Percentiles rank a stretch among this genome's conserved stretches.
Conservation (phyloP, 2,329 filamentous ascomycete species). For the Trichophyton benhamiae region DNA sequence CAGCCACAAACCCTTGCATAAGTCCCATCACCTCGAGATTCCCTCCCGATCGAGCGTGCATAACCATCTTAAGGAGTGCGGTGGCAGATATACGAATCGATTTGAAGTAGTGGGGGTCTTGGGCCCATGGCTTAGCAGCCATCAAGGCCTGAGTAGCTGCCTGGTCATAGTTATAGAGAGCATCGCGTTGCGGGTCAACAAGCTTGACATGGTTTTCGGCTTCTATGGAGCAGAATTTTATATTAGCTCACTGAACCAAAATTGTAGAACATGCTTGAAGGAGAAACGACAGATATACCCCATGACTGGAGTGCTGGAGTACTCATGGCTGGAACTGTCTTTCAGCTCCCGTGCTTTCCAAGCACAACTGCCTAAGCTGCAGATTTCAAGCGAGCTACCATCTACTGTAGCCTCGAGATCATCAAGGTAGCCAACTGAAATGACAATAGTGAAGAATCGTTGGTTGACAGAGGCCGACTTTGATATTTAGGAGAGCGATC, state of each 20-base stretch:
- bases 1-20: slow-evolving; percentile 89
- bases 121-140: slow-evolving; percentile 58
- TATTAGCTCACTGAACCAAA: slow-evolving; percentile 5
- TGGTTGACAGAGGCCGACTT: too few relatives aligned
- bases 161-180: slow-evolving; percentile 73
- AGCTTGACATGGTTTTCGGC: slow-evolving; percentile 75
- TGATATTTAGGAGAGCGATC: background rate
- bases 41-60: slow-evolving; percentile 93
- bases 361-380: background rate
- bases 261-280: slow-evolving; percentile 8
- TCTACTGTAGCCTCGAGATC: background rate
- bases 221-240: slow-evolving; percentile 43
- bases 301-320: slow-evolving; percentile 48
- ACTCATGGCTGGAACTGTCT: slow-evolving; percentile 29
- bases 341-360: background rate
- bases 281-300: slow-evolving; percentile 36
- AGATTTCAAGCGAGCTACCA: background rate
- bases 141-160: slow-evolving; percentile 55
- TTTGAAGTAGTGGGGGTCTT: slow-evolving; percentile 79
- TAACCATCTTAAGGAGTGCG: slow-evolving; percentile 95
- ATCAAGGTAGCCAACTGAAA: background rate
- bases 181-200: slow-evolving; percentile 75
- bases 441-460: background rate
- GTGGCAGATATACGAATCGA: slow-evolving; percentile 85
- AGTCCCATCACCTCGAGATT: slow-evolving; percentile 91